Evolutionary conservation across 2,329 filamentous ascomycete species (phyloP).

Genomic region (Podosphaera xanthii): DNA sequence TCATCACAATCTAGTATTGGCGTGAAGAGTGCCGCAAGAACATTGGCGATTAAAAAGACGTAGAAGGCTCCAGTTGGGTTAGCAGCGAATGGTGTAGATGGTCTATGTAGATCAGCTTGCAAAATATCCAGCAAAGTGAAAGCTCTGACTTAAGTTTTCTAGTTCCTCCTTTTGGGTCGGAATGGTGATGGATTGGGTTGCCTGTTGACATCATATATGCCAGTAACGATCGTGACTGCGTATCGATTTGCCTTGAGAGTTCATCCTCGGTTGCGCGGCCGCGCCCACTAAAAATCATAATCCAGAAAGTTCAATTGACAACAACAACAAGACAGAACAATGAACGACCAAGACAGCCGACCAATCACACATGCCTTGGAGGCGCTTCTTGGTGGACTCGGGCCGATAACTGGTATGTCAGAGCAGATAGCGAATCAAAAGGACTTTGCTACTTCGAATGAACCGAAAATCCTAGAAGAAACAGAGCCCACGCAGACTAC

Average conservation of each 20-base stretch:
- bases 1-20: conserved; percentile 97
- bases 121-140: too few species aligned
- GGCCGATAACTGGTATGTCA: neutral
- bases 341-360: conserved; percentile 1
- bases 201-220: too few species aligned
- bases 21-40: conserved; percentile 56
- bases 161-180: too few species aligned
- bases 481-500: neutral
- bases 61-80: conserved; percentile 40
- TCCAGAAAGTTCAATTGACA: too few species aligned
- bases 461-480: too few species aligned
- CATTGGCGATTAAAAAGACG: conserved; percentile 49
- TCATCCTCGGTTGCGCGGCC: too few species aligned
- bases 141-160: too few species aligned
- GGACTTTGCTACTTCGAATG: neutral
- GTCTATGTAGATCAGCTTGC: conserved; percentile 10
- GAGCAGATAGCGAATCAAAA: neutral
- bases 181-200: too few species aligned
- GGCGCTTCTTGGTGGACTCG: conserved; percentile 11
- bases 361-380: conserved; percentile 13
- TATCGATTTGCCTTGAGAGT: too few species aligned
- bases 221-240: too few species aligned
- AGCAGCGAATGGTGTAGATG: conserved; percentile 34
- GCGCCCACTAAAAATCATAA: too few species aligned
- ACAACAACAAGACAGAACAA: too few species aligned